A percentile compares a stretch with the other conserved stretches of the same genome.
Conservation (phyloP, 495 filamentous ascomycete genomes). For the Neurospora sp. region DNA sequence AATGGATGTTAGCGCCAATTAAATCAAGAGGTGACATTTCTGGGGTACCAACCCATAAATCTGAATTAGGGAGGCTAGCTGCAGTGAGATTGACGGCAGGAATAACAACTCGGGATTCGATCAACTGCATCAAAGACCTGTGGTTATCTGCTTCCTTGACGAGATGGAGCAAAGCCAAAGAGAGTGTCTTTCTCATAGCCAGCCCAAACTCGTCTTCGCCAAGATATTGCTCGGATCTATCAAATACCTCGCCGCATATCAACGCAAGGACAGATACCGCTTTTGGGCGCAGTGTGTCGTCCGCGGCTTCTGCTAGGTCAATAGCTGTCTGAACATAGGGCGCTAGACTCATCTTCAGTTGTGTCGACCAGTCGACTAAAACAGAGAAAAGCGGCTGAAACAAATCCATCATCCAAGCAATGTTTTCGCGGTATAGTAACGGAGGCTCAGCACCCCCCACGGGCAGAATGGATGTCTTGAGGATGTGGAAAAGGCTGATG, state of each 20-base stretch:
- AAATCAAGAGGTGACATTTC: background rate
- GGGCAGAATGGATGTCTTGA: slow-evolving; percentile 5
- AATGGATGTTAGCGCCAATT: slow-evolving; percentile 9
- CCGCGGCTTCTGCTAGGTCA: slow-evolving; percentile 12
- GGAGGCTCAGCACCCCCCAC: slow-evolving; percentile 1
- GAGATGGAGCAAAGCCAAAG: slow-evolving; percentile 21
- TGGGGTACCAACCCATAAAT: background rate
- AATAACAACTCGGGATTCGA: slow-evolving; percentile 21
- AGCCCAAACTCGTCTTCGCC: slow-evolving; percentile 9
- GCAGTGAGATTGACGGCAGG: slow-evolving; percentile 7
- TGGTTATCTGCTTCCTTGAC: slow-evolving; percentile 19
- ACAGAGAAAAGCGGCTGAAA: slow-evolving; percentile 19
- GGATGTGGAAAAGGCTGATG: slow-evolving; percentile 11
- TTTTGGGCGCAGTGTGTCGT: slow-evolving; percentile 22
- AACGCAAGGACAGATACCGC: slow-evolving; percentile 18
- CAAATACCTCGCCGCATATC: slow-evolving; percentile 22
- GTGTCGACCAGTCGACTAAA: slow-evolving; percentile 15
- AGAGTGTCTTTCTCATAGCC: slow-evolving; percentile 9
- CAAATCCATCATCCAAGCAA: slow-evolving; percentile 28
- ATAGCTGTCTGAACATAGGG: slow-evolving; percentile 17
- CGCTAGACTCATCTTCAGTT: slow-evolving; percentile 14
- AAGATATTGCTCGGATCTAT: slow-evolving; percentile 7
- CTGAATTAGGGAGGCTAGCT: slow-evolving; percentile 3
- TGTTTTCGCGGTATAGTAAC: slow-evolving; percentile 11
- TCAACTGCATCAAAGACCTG: slow-evolving; percentile 22